Evolutionary conservation across 176 grass and related monocot genomes (phyloP).

Genomic region (Zoysia pacifica): DNA sequence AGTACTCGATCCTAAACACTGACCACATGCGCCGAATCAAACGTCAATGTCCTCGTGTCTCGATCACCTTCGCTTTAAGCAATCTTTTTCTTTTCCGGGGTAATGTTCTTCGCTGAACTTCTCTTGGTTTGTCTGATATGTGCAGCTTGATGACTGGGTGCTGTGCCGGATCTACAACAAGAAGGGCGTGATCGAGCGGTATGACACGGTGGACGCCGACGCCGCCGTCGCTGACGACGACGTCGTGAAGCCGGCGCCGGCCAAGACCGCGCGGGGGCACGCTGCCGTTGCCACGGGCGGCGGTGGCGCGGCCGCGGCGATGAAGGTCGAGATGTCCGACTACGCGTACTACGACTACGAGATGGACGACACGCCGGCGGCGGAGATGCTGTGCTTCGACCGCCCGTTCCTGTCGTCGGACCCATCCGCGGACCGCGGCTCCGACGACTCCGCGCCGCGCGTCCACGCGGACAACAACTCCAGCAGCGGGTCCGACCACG

Average conservation of each 20-base stretch:
- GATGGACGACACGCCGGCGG: neutral
- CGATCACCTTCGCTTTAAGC: neutral
- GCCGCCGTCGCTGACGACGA: slow-evolving; percentile 28
- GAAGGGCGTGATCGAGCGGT: slow-evolving; percentile 68
- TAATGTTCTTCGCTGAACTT: neutral
- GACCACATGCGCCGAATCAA: slow-evolving; percentile 14
- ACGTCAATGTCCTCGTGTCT: neutral
- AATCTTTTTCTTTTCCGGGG: neutral
- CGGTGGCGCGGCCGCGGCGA: neutral
- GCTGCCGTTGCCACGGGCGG: neutral
- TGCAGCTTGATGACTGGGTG: slow-evolving; percentile 91
- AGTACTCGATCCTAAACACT: too few species aligned
- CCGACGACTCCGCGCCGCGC: slow-evolving; percentile 36
- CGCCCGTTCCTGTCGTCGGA: slow-evolving; percentile 13
- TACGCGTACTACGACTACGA: slow-evolving; percentile 43
- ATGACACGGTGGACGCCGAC: slow-evolving; percentile 41
- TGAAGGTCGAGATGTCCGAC: slow-evolving; percentile 60
- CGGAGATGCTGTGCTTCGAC: slow-evolving; percentile 68
- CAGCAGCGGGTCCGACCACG: slow-evolving; percentile 75
- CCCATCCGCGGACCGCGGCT: neutral
- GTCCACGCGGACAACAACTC: slow-evolving; percentile 33
- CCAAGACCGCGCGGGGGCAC: slow-evolving; percentile 10
- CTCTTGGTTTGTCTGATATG: neutral
- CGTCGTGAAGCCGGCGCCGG: slow-evolving; percentile 28
- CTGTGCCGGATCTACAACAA: slow-evolving; percentile 98